Conservation (phyloP, 2,329 filamentous ascomycete species). For the Sporothrix phasma region DNA sequence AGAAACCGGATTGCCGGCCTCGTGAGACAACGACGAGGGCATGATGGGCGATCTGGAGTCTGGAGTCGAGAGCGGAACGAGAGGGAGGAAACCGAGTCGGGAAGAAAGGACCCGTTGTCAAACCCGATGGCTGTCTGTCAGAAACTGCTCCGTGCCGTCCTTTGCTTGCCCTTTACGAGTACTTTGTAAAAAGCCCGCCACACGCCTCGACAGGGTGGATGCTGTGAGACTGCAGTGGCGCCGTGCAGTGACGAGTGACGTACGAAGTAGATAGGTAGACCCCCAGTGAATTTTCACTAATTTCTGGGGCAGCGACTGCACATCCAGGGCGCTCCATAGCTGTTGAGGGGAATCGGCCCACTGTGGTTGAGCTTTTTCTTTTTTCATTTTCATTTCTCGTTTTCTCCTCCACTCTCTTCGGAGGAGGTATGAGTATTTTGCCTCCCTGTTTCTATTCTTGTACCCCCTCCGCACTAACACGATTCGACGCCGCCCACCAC, state of each 20-base stretch:
- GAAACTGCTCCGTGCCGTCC: not conserved
- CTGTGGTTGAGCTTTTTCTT: not conserved
- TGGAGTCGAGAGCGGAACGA: too few relatives aligned
- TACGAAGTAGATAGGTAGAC: too few relatives aligned
- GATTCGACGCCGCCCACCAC: not conserved
- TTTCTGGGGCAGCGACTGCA: too few relatives aligned
- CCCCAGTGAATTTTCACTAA: too few relatives aligned
- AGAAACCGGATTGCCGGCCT: not conserved
- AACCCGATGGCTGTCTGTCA: not conserved
- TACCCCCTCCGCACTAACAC: not conserved
- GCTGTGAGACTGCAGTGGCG: too few relatives aligned
- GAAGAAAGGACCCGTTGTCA: not conserved
- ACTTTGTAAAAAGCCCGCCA: not conserved
- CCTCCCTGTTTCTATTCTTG: slow-evolving; percentile 3
- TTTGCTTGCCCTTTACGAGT: not conserved
- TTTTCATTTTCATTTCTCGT: not conserved
- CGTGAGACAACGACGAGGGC: not conserved
- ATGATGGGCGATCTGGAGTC: not conserved
- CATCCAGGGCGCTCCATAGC: too few relatives aligned
- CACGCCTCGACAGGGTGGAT: not conserved
- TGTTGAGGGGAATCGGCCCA: too few relatives aligned
- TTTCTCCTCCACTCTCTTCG: not conserved
- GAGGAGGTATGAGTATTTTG: not conserved
- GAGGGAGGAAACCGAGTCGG: not conserved
- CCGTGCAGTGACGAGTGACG: too few relatives aligned